These are phyloP conservation scores for Elymus sibiricus DNA, from an alignment of 176 grass and related monocot species.

Conservation along the genomic window DNA sequence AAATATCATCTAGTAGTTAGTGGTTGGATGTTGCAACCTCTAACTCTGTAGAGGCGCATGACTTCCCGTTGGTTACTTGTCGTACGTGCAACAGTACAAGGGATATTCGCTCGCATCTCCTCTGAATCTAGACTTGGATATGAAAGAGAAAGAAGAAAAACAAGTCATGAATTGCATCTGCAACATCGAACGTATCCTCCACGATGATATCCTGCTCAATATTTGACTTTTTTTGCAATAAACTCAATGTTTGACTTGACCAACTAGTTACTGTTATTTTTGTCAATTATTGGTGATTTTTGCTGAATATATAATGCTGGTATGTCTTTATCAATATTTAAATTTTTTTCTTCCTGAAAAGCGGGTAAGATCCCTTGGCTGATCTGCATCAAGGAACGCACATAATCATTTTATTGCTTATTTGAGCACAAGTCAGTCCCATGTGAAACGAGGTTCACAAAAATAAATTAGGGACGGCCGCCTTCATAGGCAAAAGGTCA, in stretches of 20 bases:
- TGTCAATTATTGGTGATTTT: not conserved
- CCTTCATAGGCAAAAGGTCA: no score
- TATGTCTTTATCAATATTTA: not conserved
- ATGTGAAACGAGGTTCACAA: no score
- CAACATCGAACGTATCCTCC: not conserved
- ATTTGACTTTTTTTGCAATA: not conserved
- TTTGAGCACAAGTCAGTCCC: no score
- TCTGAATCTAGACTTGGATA: not conserved
- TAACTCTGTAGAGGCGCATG: not conserved
- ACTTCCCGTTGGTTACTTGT: not conserved
- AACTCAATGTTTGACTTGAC: not conserved
- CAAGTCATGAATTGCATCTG: not conserved
- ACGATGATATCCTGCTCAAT: not conserved
- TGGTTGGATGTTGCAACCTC: not conserved
- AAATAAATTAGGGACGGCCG: no score
- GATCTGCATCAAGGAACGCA: no score
- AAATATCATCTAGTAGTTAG: not conserved
- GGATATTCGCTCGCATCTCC: slow-evolving; percentile 14
- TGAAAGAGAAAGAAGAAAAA: not conserved
- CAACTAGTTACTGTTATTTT: not conserved
- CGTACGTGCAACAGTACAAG: not conserved
- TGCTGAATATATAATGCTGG: not conserved
- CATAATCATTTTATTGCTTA: no score
- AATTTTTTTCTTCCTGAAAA: no score
- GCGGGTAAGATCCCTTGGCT: no score